Base-by-base conservation (phyloP, 1,139 yeast genomes). In the Yamadazyma conglobata region DNA sequence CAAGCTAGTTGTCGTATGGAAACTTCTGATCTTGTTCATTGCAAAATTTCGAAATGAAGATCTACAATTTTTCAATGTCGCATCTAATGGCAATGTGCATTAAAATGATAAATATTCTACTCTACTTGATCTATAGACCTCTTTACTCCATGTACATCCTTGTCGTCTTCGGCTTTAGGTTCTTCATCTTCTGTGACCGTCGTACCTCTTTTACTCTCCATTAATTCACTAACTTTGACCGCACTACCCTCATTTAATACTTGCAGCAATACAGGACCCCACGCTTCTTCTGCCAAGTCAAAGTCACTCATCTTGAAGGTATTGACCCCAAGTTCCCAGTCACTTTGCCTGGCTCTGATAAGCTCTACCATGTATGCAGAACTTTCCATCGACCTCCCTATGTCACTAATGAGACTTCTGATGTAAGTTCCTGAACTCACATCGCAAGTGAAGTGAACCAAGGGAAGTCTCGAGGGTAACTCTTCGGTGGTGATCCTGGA, bases 381-480 rank as follows among this genome's bases (percentile, higher is more conserved):
- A 0, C 89, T 77, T 11, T 81, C 81, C 51, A 89, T 60, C 0
- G 91, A 82, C 39, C 85, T 73, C 2, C 96, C 97, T 29, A 86
- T 70, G 49, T 93, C 98, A 56, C 95, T 87, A 28, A 91, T 70
- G 35, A 93, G 63, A 10, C 96, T 84, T 43, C 98, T 72, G 30
- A 93, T 89, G 48, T 93, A 93, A 0, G 98, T 91, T 1, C 99
- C 99, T 0, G 97, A 87, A 1, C 96, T 84, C 1, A 91, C 98
- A 27, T 77, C 74, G 9, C 94, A 76, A 9, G 72, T 71, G 43
- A 91, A 73, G 46, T 83, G 91, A 22, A 88, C 47, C 34, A 82
- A 45, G 1, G 96, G 96, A 21, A 67, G 54, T 34, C 26, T 31
- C 4, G 28, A 28, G 10, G 37, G 37, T 12, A 30, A 20, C 7